Evolutionary conservation across 2,329 filamentous ascomycete genomes (phyloP), one percentile per base, ranked within the genome.

Genomic region (Seiridium unicorne): DNA sequence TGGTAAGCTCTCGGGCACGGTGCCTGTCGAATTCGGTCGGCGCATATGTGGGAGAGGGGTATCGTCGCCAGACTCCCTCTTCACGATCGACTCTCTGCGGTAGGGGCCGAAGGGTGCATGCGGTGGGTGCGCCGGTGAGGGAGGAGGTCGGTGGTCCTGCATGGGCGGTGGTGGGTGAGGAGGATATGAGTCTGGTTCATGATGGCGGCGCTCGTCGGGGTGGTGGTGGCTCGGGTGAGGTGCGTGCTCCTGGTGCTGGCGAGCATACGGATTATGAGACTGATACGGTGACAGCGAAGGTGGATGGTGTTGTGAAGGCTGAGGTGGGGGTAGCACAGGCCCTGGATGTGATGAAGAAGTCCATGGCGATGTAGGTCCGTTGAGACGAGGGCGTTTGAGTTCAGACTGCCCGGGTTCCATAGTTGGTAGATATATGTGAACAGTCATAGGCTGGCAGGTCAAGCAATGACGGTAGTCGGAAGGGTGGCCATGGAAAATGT

Each of bases 371-470:
- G 78, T 72, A 73, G 70, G 72, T 69, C 74, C 74, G 67, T 73
- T 75, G 66, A 86, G 77, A 76, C 84, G 84, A 73, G 81, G 81
- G 71, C 84, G 83, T 79, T 87, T 87, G 70, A 74, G 76, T 70
- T 86, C 83, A 70, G 83, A 83, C 75, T 74, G 80, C 74, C 78
- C 81, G 77, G 77, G 77, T 77, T 87, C 84, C 85, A 87, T 87
- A 79, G 76, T 83, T 73, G 73, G 69, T 70, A 74, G 78, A 80
- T 77, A 79, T 73, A 70, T 70, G 66, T 63, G 62, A 65, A 68
- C 67, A 68, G 67, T 71, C 69, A 72, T 67, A 69, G 68, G 68
- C 61, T 65, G 66, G 65, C 68, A 68, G 68, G 67, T 73, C 71
- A 73, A 65, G 70, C 65, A 67, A 67, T 69, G 69, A 66, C 67